These are phyloP conservation scores for Candida coquimbonensis DNA, from an alignment of 805 yeast genomes.

Conservation along the genomic window DNA sequence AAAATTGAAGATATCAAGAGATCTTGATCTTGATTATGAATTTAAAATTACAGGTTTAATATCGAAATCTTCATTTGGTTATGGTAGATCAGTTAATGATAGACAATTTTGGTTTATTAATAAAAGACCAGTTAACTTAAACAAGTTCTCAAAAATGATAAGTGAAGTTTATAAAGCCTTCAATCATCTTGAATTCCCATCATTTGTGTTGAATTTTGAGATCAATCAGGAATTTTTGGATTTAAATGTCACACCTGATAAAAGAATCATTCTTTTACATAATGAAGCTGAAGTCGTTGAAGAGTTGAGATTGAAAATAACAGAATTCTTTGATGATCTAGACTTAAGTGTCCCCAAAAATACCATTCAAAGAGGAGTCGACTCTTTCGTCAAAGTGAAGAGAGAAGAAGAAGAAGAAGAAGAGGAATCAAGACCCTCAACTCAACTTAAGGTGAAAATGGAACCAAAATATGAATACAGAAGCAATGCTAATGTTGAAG, in stretches of 20 bases:
- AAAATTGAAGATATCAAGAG: slow-evolving; percentile 8
- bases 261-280: slow-evolving; percentile 62
- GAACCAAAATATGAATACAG: background rate
- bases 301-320: slow-evolving; percentile 43
- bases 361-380: slow-evolving; percentile 6
- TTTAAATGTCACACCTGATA: slow-evolving; percentile 89
- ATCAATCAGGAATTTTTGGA: slow-evolving; percentile 54
- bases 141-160: slow-evolving; percentile 47
- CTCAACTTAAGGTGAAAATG: slow-evolving; percentile 4
- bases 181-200: slow-evolving; percentile 70
- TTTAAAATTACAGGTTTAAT: slow-evolving; percentile 51
- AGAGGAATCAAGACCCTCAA: slow-evolving; percentile 1
- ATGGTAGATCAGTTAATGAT: slow-evolving; percentile 65
- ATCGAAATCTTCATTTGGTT: slow-evolving; percentile 74
- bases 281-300: slow-evolving; percentile 58
- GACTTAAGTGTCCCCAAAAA: slow-evolving; percentile 27
- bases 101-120: slow-evolving; percentile 74
- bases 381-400: slow-evolving; percentile 1
- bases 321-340: slow-evolving; percentile 36
- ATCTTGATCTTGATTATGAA: slow-evolving; percentile 21
- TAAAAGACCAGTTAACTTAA: slow-evolving; percentile 61
- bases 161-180: slow-evolving; percentile 69
- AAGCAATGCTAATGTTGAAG: background rate
- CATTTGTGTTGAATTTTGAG: slow-evolving; percentile 52
- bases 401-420: slow-evolving; percentile 2